These are phyloP conservation scores for Stellera chamaejasme DNA, from an alignment of 345 rosid species.

Conservation along the genomic window DNA sequence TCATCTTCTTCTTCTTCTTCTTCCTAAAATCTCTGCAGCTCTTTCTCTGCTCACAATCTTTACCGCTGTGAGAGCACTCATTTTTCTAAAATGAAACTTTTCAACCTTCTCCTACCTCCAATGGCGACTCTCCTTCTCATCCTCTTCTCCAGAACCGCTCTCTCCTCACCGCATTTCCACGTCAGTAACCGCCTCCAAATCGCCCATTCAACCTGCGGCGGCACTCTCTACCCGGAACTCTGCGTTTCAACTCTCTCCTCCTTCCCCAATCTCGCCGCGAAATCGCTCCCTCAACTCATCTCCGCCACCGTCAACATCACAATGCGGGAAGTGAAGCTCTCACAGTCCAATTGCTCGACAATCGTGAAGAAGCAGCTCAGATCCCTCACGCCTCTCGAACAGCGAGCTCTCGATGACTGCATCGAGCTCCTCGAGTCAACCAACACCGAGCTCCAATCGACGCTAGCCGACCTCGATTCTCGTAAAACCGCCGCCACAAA, in stretches of 20 bases:
- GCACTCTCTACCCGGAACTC: conserved; percentile 48
- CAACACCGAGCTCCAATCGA: conserved; percentile 32
- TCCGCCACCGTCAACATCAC: conserved; percentile 45
- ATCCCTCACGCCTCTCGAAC: conserved; percentile 26
- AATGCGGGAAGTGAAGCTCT: conserved; percentile 31
- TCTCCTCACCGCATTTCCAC: conserved; percentile 18
- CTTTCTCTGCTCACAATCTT: no score
- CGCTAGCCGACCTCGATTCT: conserved; percentile 36
- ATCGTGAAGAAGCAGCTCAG: conserved; percentile 17
- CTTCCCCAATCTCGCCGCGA: conserved; percentile 40
- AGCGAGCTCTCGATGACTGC: conserved; percentile 54
- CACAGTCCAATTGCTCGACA: conserved; percentile 38
- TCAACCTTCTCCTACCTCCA: conserved; percentile 16
- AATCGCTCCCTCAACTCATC: conserved; percentile 36
- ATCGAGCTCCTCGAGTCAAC: conserved; percentile 50
- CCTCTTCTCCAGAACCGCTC: not conserved
- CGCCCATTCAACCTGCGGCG: conserved; percentile 34
- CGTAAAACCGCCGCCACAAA: conserved; percentile 17
- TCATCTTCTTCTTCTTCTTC: no score
- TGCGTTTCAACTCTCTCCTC: conserved; percentile 51
- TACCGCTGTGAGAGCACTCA: no score
- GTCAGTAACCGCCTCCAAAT: conserved; percentile 21
- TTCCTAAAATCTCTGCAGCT: no score
- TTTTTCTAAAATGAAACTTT: conserved; percentile 5
- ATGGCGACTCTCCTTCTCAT: conserved; percentile 15